A percentile compares a stretch with the other conserved stretches of the same genome.
These are phyloP conservation scores for Lecanosticta acicola DNA, from an alignment of 2,329 filamentous ascomycete species.

Conservation along the genomic window DNA sequence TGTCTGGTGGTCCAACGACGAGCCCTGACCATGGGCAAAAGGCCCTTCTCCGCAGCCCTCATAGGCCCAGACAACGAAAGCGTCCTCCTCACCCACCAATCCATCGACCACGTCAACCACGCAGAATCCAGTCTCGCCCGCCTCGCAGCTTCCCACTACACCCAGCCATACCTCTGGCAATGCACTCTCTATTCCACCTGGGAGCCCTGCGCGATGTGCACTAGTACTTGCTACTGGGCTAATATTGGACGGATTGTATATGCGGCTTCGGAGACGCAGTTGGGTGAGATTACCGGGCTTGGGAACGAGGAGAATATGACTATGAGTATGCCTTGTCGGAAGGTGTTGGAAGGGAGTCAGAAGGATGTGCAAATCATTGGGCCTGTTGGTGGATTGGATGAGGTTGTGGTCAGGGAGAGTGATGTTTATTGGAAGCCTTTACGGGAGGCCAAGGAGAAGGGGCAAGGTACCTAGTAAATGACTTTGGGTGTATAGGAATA, in stretches of 20 bases:
- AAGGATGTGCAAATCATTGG: conserved; percentile 48
- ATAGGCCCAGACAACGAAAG: conserved; percentile 48
- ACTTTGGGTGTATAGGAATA: too few relatives aligned
- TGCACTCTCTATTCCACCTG: conserved; percentile 51
- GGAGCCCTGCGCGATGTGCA: conserved; percentile 54
- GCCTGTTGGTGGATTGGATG: conserved; percentile 43
- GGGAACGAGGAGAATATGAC: conserved; percentile 51
- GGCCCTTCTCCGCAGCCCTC: conserved; percentile 47
- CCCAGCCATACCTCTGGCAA: conserved; percentile 44
- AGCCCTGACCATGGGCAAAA: conserved; percentile 43
- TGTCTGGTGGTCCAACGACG: conserved; percentile 42
- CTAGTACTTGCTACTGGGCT: conserved; percentile 47
- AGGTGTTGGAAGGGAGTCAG: conserved; percentile 45
- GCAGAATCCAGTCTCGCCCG: conserved; percentile 48
- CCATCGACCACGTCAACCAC: conserved; percentile 50
- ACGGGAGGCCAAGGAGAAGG: not conserved
- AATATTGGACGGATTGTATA: conserved; percentile 51
- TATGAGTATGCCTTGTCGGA: conserved; percentile 46
- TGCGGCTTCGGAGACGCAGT: conserved; percentile 45
- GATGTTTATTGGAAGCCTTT: conserved; percentile 41
- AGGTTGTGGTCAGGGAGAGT: conserved; percentile 42
- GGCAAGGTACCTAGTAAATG: not conserved
- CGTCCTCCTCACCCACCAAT: conserved; percentile 45
- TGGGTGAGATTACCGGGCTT: conserved; percentile 43
- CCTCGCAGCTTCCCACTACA: conserved; percentile 46